Conservation (phyloP, 1,139 yeast species). For the Nakaseomyces bracarensis region DNA sequence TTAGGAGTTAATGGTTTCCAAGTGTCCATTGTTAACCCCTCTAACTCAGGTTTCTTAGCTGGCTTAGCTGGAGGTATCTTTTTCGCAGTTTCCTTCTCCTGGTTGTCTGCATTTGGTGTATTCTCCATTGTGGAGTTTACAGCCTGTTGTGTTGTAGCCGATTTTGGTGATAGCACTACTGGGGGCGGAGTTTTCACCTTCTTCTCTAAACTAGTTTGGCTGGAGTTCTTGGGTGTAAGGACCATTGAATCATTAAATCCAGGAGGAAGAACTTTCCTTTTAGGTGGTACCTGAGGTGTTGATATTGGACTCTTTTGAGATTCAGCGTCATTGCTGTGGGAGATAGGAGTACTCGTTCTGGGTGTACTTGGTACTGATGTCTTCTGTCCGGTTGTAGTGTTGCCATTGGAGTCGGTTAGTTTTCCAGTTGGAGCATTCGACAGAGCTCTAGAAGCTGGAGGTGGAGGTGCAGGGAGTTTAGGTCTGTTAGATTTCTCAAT, state of each 20-base stretch:
- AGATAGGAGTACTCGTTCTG: neutral
- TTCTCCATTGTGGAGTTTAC: neutral
- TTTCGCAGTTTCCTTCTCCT: slow-evolving; percentile 6
- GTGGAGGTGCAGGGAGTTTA: slow-evolving; percentile 27
- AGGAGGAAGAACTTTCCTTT: slow-evolving; percentile 27
- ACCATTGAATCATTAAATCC: slow-evolving; percentile 23
- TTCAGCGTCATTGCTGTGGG: neutral
- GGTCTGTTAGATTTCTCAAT: slow-evolving; percentile 13
- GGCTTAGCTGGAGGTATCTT: slow-evolving; percentile 15
- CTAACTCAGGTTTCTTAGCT: slow-evolving; percentile 22
- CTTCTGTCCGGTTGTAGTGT: neutral
- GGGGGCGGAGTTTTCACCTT: neutral
- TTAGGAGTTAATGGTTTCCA: slow-evolving; percentile 54
- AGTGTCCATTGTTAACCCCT: slow-evolving; percentile 38
- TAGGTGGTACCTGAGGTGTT: slow-evolving; percentile 27
- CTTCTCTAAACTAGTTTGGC: slow-evolving; percentile 7
- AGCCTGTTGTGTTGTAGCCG: neutral
- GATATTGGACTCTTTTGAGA: slow-evolving; percentile 7
- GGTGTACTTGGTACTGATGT: slow-evolving; percentile 2
- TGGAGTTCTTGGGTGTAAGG: slow-evolving; percentile 24
- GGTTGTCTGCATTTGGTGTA: neutral
- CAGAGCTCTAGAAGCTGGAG: slow-evolving; percentile 19
- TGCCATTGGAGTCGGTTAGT: neutral
- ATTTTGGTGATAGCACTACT: neutral
- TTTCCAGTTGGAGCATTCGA: neutral